A percentile compares a stretch with the other conserved stretches of the same genome.
Evolutionary conservation across 2,329 filamentous ascomycete species (phyloP).

Genomic region (Epicoccum nigrum): DNA sequence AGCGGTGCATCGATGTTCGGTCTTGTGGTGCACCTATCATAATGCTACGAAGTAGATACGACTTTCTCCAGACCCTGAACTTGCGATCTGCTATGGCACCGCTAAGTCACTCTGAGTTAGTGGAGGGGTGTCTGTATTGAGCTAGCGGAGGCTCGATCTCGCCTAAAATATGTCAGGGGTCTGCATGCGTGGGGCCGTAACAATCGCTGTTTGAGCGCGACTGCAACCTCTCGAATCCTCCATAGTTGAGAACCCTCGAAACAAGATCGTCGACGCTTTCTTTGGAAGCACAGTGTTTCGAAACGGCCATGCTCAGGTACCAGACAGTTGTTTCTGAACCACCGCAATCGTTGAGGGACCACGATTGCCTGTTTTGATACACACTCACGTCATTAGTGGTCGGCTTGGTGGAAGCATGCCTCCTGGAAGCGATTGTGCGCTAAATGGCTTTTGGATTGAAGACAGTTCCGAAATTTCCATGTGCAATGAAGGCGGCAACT

Average conservation of each 20-base stretch:
- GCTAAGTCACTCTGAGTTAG: too few relatives aligned
- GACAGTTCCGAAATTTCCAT: too few relatives aligned
- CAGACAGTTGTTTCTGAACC: constrained; percentile 1
- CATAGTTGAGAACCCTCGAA: constrained; percentile 21
- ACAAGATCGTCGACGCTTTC: constrained; percentile 24
- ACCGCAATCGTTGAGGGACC: constrained; percentile 8
- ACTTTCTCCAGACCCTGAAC: too few relatives aligned
- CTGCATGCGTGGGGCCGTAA: constrained; percentile 11
- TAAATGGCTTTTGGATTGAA: not conserved
- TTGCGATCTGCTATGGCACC: too few relatives aligned
- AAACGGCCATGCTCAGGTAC: constrained; percentile 10
- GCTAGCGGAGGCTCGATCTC: constrained; percentile 7
- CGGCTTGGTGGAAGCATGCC: not conserved
- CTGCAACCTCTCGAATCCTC: constrained; percentile 12
- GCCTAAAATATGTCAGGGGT: constrained; percentile 7
- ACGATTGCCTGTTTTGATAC: not conserved
- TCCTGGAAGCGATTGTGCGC: not conserved
- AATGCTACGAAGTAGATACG: too few relatives aligned
- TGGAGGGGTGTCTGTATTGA: too few relatives aligned
- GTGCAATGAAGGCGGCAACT: too few relatives aligned
- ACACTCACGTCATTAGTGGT: not conserved
- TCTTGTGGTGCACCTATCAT: too few relatives aligned
- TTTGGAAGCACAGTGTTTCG: constrained; percentile 31
- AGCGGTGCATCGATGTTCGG: too few relatives aligned
- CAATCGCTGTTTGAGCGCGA: constrained; percentile 23